These are phyloP conservation scores for Pezicula carpinea DNA, from an alignment of 2,329 filamentous ascomycete species.

Conservation along the genomic window DNA sequence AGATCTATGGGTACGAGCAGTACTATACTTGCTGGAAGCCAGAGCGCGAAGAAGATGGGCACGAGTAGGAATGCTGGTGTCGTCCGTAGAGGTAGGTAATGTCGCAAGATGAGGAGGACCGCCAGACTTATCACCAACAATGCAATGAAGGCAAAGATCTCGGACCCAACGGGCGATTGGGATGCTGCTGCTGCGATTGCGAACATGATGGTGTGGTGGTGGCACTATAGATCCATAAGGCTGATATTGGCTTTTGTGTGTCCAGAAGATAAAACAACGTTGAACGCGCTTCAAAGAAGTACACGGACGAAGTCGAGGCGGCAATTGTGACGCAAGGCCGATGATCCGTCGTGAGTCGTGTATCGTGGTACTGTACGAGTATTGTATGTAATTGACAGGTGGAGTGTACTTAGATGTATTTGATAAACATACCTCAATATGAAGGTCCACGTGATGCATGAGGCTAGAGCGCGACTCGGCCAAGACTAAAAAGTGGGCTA, in stretches of 20 bases:
- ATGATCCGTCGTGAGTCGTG: too few species aligned
- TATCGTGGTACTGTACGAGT: too few species aligned
- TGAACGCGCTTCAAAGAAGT: too few species aligned
- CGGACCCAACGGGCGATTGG: conserved; percentile 66
- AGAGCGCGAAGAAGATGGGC: conserved; percentile 93
- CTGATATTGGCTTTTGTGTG: neutral
- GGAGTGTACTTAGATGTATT: too few species aligned
- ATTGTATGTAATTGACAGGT: too few species aligned
- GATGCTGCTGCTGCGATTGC: conserved; percentile 37
- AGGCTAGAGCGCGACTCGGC: too few species aligned
- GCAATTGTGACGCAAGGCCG: too few species aligned
- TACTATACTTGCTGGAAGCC: conserved; percentile 85
- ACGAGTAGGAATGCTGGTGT: conserved; percentile 87
- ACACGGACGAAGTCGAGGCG: too few species aligned
- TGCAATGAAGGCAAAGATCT: conserved; percentile 70
- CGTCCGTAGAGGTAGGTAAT: conserved; percentile 84
- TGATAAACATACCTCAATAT: too few species aligned
- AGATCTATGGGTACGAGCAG: conserved; percentile 94
- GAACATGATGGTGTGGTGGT: conserved; percentile 15
- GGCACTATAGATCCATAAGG: neutral
- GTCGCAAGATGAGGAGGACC: conserved; percentile 79
- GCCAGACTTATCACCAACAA: conserved; percentile 69
- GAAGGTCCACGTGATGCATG: too few species aligned
- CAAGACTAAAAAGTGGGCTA: too few species aligned
- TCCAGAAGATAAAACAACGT: too few species aligned